Conservation (phyloP, 73 alveolate genomes). For the Paramecium sonneborni region DNA sequence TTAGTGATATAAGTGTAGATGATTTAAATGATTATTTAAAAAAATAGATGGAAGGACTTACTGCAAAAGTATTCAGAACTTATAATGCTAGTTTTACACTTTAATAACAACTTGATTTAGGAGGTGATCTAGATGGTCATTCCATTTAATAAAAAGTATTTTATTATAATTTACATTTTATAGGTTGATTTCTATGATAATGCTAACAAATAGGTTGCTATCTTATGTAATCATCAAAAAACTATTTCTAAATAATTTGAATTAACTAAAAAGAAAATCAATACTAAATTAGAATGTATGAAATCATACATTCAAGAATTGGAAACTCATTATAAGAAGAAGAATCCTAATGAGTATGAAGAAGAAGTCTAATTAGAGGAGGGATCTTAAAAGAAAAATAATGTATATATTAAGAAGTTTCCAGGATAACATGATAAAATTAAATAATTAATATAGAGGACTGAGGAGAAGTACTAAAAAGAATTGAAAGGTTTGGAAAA, state of each 20-base stretch:
- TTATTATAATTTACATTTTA: conserved; percentile 70
- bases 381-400: conserved; percentile 64
- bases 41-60: conserved; percentile 93
- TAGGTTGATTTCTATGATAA: conserved; percentile 93
- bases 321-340: conserved; percentile 72
- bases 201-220: conserved; percentile 98
- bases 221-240: conserved; percentile 97
- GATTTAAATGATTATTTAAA: conserved; percentile 93
- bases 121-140: conserved; percentile 67
- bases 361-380: conserved; percentile 70
- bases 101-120: conserved; percentile 76
- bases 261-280: conserved; percentile 82
- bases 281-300: conserved; percentile 74
- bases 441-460: conserved; percentile 69
- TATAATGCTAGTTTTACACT: conserved; percentile 98
- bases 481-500: conserved; percentile 65
- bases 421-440: conserved; percentile 81
- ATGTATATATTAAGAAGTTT: conserved; percentile 72
- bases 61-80: conserved; percentile 99
- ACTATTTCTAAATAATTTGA: conserved; percentile 92
- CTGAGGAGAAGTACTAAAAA: conserved; percentile 69
- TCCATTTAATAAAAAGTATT: conserved; percentile 60
- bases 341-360: conserved; percentile 71
- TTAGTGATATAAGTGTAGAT: conserved; percentile 80
- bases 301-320: conserved; percentile 76